Evolutionary conservation across 352 stramenopile species (phyloP), one percentile per base, ranked within the genome.

Genomic region (Globisporangium emineosum): DNA sequence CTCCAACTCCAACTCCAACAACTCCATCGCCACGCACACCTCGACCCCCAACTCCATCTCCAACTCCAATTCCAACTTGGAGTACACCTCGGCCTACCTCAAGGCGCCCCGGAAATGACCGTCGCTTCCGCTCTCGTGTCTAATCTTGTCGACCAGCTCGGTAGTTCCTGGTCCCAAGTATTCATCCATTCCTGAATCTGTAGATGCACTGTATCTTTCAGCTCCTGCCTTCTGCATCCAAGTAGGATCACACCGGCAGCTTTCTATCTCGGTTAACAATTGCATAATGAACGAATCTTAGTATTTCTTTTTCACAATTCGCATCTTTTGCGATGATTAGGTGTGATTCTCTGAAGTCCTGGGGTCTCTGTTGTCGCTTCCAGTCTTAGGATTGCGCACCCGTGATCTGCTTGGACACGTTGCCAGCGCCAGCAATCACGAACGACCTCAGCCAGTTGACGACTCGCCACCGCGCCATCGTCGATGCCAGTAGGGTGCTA

Each of bases 381-480:
- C 29, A 32, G 19, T 9, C 40, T 21, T n/a, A 2, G 21, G 19
- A 45, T 15, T 17, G 17, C 9, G 49, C 21, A 35, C 23, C 49
- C 33, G 49, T 23, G 49, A 29, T 55, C 29, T 55, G 49, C 25
- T 55, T 35, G 23, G 23, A 32, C 29, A 25, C 49, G 49, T 19
- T 54, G 27, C 13, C 23, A 2, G 6, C 30, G 53, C 53, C 33
- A 23, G 29, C 7, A 19, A 40, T n/a, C 29, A 47, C 3, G 21
- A 60, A 47, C n/a, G 53, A 45, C 19, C 23, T 30, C 10, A 60
- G 19, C 30, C 53, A 60, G n/a, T 25, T 23, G 30, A 60, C 30
- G 12, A 60, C 53, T 3, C 53, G 33, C 29, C 53, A 47, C 30
- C 49, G 33, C 33, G 29, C 30, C 53, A 40, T 45, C 25, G 23